Conservation (phyloP, 768 basidiomycete species). For the Leccinum incarnatum region DNA sequence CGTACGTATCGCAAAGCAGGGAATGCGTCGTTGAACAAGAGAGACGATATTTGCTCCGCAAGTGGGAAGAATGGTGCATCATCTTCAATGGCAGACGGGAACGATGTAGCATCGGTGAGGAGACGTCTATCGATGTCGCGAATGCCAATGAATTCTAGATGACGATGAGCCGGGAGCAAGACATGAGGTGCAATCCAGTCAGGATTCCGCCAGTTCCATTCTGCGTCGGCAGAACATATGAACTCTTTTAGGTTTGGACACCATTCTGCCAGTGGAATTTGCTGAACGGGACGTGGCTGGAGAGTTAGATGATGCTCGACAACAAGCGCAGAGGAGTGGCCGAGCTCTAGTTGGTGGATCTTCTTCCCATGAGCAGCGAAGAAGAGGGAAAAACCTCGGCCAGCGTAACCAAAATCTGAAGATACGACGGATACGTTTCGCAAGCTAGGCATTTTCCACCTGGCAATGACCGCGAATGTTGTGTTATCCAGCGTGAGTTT, state of each 20-base stretch:
- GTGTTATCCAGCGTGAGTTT: conserved; percentile 71
- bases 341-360: conserved; percentile 66
- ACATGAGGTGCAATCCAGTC: conserved; percentile 82
- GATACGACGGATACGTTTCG: conserved; percentile 65
- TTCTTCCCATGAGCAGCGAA: conserved; percentile 63
- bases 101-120: conserved; percentile 40
- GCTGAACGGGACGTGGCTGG: conserved; percentile 33
- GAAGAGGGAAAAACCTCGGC: conserved; percentile 60
- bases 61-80: conserved; percentile 62
- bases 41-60: conserved; percentile 59
- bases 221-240: conserved; percentile 73
- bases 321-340: conserved; percentile 65
- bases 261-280: conserved; percentile 59
- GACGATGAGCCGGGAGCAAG: conserved; percentile 61
- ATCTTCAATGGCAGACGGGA: conserved; percentile 32
- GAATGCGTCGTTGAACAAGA: conserved; percentile 58
- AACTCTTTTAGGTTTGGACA: conserved; percentile 69
- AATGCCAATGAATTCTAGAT: conserved; percentile 65
- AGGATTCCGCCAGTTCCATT: conserved; percentile 77
- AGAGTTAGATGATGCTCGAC: conserved; percentile 65
- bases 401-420: conserved; percentile 70
- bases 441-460: conserved; percentile 64
- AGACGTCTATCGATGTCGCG: conserved; percentile 68
- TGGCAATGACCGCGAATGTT: conserved; percentile 63
- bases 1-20: conserved; percentile 58